phyloP scores from a whole-genome alignment of 768 basidiomycete species.

The Lentinula aciculospora region DNA sequence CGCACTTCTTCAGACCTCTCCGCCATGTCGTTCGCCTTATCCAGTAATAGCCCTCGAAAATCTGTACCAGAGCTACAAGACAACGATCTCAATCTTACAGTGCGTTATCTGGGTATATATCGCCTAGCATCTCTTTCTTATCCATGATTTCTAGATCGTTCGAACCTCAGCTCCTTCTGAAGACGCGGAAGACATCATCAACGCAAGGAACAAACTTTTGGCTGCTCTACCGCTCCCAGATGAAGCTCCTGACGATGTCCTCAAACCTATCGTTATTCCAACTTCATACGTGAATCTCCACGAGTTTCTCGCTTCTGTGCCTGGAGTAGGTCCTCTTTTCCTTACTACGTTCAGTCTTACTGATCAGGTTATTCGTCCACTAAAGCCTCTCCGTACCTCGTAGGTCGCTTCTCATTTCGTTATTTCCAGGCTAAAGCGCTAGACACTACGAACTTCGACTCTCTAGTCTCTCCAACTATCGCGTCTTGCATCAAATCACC shows the following conservation, averaged over 20 bases:
- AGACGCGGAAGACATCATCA: slow-evolving; percentile 40
- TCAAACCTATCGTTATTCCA: slow-evolving; percentile 67
- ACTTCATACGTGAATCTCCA: slow-evolving; percentile 51
- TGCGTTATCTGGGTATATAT: neutral
- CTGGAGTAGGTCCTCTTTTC: neutral
- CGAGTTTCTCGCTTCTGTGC: slow-evolving; percentile 48
- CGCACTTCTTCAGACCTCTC: neutral
- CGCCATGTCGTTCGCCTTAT: neutral
- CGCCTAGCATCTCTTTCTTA: no score
- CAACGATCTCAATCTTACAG: neutral
- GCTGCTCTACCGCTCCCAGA: slow-evolving; percentile 58
- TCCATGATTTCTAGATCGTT: neutral
- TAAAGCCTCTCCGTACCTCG: slow-evolving; percentile 52
- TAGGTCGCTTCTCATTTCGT: slow-evolving; percentile 31
- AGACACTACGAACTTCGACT: neutral
- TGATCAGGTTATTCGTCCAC: neutral
- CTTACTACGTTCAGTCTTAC: neutral
- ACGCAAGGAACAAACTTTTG: slow-evolving; percentile 50
- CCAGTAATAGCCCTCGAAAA: neutral
- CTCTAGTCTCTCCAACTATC: slow-evolving; percentile 60
- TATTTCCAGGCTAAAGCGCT: neutral
- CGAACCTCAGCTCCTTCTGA: slow-evolving; percentile 17
- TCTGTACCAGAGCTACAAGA: neutral
- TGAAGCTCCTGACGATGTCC: slow-evolving; percentile 56
- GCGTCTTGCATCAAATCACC: slow-evolving; percentile 59